A percentile compares a stretch with the other conserved stretches of the same genome.
Evolutionary conservation across 2,329 filamentous ascomycete genomes (phyloP).

Genomic region (Fusarium fujikuroi): DNA sequence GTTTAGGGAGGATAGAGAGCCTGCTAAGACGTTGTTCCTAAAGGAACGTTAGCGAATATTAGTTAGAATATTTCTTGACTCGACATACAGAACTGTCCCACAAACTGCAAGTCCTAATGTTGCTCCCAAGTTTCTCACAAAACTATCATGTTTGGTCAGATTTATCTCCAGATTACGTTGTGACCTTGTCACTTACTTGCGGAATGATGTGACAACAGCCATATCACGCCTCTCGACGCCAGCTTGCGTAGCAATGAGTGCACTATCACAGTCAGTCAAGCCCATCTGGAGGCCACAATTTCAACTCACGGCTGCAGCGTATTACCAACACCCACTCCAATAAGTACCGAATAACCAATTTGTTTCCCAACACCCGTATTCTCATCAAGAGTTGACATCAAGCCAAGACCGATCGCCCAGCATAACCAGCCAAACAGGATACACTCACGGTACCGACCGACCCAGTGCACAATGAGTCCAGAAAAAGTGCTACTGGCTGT

Average conservation of each 20-base stretch:
- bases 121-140: constrained; percentile 53
- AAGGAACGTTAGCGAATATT: background rate
- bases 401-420: constrained; percentile 63
- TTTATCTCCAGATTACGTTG: background rate
- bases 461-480: constrained; percentile 63
- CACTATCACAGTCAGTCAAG: constrained; percentile 38
- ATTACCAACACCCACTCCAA: constrained; percentile 62
- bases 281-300: background rate
- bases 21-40: constrained; percentile 53
- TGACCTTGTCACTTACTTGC: constrained; percentile 49
- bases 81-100: constrained; percentile 52
- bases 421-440: constrained; percentile 64
- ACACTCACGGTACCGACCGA: constrained; percentile 63
- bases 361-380: constrained; percentile 61
- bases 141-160: constrained; percentile 39
- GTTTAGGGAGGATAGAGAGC: constrained; percentile 43
- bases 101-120: constrained; percentile 54
- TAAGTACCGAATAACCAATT: constrained; percentile 64
- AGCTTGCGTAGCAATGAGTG: constrained; percentile 66
- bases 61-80: rapidly evolving
- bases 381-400: constrained; percentile 63
- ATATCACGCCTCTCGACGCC: constrained; percentile 61
- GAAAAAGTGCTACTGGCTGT: constrained; percentile 61
- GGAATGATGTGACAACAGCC: constrained; percentile 57
- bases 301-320: constrained; percentile 59